A percentile compares a stretch with the other conserved stretches of the same genome.
phyloP scores from a whole-genome alignment of 2,329 filamentous ascomycete genomes.

The Clarireedia monteithiana region DNA sequence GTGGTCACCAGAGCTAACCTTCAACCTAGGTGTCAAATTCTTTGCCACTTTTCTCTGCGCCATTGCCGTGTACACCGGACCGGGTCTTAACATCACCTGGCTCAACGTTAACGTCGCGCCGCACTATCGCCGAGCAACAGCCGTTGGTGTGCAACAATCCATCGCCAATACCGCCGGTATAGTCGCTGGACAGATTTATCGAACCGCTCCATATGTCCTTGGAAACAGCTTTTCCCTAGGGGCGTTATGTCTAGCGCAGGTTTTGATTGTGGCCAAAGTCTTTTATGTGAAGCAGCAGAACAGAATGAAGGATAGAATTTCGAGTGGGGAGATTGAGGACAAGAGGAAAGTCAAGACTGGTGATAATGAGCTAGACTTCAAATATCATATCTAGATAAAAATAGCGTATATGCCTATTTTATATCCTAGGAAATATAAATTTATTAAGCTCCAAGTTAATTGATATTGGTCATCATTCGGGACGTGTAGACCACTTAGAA shows the following conservation, averaged over 20 bases:
- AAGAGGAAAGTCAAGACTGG: conserved; percentile 38
- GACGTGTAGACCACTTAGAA: not conserved
- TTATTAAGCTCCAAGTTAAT: not conserved
- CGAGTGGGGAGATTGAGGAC: conserved; percentile 36
- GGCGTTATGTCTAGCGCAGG: conserved; percentile 10
- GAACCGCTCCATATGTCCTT: conserved; percentile 18
- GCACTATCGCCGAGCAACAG: conserved; percentile 38
- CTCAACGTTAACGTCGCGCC: conserved; percentile 38
- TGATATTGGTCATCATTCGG: not conserved
- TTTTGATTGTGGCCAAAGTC: conserved; percentile 34
- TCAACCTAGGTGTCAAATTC: conserved; percentile 30
- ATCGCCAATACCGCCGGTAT: conserved; percentile 40
- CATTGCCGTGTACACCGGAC: conserved; percentile 39
- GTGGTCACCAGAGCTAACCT: not conserved
- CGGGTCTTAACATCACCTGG: conserved; percentile 41
- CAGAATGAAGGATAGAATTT: conserved; percentile 32
- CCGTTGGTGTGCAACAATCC: conserved; percentile 39
- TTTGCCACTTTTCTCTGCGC: conserved; percentile 42
- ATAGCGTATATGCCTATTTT: too few relatives aligned
- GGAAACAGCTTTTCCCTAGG: conserved; percentile 20
- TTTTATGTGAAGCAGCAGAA: conserved; percentile 38
- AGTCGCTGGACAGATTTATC: conserved; percentile 28
- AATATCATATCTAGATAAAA: conserved; percentile 33
- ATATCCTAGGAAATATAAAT: not conserved
- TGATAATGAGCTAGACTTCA: conserved; percentile 40